A percentile compares a stretch with the other conserved stretches of the same genome.
Evolutionary conservation across 257 asterid genomes (phyloP).

Genomic region (Penstemon davidsonii): DNA sequence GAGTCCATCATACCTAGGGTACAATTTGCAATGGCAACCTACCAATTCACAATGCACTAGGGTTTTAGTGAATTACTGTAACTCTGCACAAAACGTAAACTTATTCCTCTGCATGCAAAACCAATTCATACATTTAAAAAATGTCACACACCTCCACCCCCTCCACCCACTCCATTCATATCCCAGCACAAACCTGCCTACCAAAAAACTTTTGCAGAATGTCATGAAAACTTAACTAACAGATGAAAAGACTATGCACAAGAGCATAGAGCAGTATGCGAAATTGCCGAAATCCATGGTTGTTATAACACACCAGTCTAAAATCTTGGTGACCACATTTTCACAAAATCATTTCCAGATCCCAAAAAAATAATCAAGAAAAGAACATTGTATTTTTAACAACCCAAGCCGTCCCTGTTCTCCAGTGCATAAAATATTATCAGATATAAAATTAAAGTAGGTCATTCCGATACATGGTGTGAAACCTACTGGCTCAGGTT

Average conservation of each 20-base stretch:
- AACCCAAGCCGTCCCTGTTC: neutral
- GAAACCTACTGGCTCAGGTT: constrained; percentile 76
- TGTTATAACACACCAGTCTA: constrained; percentile 5
- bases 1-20: constrained; percentile 2
- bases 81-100: neutral
- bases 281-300: constrained; percentile 13
- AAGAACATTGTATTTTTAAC: constrained; percentile 2
- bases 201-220: neutral
- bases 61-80: neutral
- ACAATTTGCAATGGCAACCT: constrained; percentile 1
- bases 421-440: neutral
- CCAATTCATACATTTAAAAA: neutral
- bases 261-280: neutral
- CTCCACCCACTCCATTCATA: neutral
- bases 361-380: constrained; percentile 14
- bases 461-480: constrained; percentile 19
- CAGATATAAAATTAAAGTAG: neutral
- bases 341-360: constrained; percentile 9
- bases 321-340: constrained; percentile 18
- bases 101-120: neutral
- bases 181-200: neutral
- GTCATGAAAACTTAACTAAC: neutral
- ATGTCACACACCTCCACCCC: neutral
- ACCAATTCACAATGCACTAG: neutral
- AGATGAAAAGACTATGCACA: constrained; percentile 5